phyloP scores from a whole-genome alignment of 768 basidiomycete genomes.

The Mycena indigotica region DNA sequence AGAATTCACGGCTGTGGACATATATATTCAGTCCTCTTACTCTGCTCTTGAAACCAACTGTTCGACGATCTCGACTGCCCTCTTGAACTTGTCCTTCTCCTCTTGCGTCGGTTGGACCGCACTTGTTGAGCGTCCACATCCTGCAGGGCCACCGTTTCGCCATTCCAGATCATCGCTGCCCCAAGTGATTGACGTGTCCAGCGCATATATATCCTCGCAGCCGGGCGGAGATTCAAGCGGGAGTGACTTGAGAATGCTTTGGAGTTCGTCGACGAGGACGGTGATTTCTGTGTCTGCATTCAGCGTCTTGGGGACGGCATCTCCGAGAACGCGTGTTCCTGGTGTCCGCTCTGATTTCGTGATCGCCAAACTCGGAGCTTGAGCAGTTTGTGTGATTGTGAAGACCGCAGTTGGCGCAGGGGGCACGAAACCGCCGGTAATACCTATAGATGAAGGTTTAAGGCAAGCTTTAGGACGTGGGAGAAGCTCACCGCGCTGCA shows the following conservation, averaged over 20 bases:
- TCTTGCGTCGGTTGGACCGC: constrained; percentile 53
- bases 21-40: constrained; percentile 4
- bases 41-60: constrained; percentile 43
- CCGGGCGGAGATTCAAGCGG: not conserved
- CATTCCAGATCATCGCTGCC: constrained; percentile 56
- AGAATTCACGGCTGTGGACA: no score
- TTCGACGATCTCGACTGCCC: constrained; percentile 72
- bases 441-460: constrained; percentile 47
- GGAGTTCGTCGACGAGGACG: constrained; percentile 57
- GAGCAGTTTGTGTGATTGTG: constrained; percentile 46
- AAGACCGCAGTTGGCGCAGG: constrained; percentile 62
- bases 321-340: constrained; percentile 47
- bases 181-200: not conserved
- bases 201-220: not conserved
- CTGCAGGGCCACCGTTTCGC: constrained; percentile 62
- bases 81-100: constrained; percentile 66
- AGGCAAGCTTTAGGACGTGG: not conserved
- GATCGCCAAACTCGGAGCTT: constrained; percentile 44
- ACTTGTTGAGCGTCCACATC: constrained; percentile 57
- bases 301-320: constrained; percentile 46
- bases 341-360: constrained; percentile 47
- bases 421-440: constrained; percentile 74
- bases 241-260: constrained; percentile 52
- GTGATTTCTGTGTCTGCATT: constrained; percentile 33
- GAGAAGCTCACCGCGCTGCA: constrained; percentile 56